Conservation (phyloP, 495 filamentous ascomycete genomes). For the Penicillium pulvis region DNA sequence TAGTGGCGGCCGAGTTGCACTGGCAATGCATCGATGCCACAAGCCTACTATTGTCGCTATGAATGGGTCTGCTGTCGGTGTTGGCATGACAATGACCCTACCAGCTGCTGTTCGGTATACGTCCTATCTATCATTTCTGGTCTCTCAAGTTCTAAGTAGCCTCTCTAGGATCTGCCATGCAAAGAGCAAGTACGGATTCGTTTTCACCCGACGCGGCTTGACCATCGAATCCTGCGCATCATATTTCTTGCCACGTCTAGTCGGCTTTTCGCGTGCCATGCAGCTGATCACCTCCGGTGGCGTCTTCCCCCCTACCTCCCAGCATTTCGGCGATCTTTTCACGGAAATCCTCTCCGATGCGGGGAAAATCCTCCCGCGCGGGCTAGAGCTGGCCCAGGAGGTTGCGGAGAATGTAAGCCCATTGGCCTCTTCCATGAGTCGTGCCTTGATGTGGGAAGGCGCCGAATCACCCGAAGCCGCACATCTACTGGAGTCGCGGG, state of each 20-base stretch:
- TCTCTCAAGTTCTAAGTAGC: background rate
- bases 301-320: conserved; percentile 36
- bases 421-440: conserved; percentile 54
- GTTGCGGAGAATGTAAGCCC: conserved; percentile 55
- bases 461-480: conserved; percentile 52
- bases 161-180: conserved; percentile 41
- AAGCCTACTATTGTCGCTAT: conserved; percentile 64
- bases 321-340: conserved; percentile 54
- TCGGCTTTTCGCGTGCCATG: conserved; percentile 56
- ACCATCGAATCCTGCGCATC: conserved; percentile 59
- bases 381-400: conserved; percentile 54
- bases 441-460: conserved; percentile 57
- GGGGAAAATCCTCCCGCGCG: conserved; percentile 50
- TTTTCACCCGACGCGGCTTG: conserved; percentile 59
- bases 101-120: conserved; percentile 53
- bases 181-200: conserved; percentile 57
- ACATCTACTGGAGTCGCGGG: conserved; percentile 57
- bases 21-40: conserved; percentile 60
- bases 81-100: conserved; percentile 66
- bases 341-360: conserved; percentile 50
- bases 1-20: conserved; percentile 53
- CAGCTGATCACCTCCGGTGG: conserved; percentile 42
- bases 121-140: background rate
- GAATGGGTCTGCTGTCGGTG: conserved; percentile 61
- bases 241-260: conserved; percentile 62